These are phyloP conservation scores for Osmanthus fragrans DNA, from an alignment of 257 asterid species.

Conservation along the genomic window DNA sequence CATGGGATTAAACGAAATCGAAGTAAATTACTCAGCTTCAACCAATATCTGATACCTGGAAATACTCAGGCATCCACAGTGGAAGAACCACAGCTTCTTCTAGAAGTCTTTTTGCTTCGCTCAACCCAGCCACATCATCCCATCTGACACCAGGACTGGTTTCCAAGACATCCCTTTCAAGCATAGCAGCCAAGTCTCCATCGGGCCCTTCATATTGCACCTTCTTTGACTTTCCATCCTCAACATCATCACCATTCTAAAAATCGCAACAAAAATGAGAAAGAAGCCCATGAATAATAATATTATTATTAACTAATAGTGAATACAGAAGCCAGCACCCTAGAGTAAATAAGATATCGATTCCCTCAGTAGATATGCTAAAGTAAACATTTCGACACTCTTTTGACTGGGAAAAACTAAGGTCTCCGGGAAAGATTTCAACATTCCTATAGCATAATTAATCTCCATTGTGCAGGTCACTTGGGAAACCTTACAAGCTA, in stretches of 20 bases:
- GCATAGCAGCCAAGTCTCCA: conserved; percentile 98
- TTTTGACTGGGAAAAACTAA: background rate
- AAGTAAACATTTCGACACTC: conserved; percentile 6
- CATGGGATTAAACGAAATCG: background rate
- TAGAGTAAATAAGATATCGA: conserved; percentile 6
- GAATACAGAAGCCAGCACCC: too few species aligned
- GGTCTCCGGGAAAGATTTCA: background rate
- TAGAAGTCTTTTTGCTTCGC: conserved; percentile 92
- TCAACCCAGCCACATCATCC: conserved; percentile 98
- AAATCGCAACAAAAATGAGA: conserved; percentile 13
- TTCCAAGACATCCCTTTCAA: conserved; percentile 96
- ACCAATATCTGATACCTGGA: conserved; percentile 67
- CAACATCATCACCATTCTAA: conserved; percentile 81
- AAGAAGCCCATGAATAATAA: conserved; percentile 20
- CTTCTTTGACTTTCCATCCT: conserved; percentile 84
- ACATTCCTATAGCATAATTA: conserved; percentile 9
- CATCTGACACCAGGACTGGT: conserved; percentile 94
- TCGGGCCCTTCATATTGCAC: conserved; percentile 97
- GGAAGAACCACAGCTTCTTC: conserved; percentile 99
- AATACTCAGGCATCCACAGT: conserved; percentile 98
- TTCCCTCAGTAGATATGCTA: conserved; percentile 13
- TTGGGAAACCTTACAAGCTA: background rate
- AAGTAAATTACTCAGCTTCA: conserved; percentile 15
- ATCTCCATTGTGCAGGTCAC: background rate
- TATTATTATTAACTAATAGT: background rate